A percentile compares a stretch with the other conserved stretches of the same genome.
Evolutionary conservation across 192 early-diverging fungal species (phyloP).

Genomic region (Backusella parvicylindrica): DNA sequence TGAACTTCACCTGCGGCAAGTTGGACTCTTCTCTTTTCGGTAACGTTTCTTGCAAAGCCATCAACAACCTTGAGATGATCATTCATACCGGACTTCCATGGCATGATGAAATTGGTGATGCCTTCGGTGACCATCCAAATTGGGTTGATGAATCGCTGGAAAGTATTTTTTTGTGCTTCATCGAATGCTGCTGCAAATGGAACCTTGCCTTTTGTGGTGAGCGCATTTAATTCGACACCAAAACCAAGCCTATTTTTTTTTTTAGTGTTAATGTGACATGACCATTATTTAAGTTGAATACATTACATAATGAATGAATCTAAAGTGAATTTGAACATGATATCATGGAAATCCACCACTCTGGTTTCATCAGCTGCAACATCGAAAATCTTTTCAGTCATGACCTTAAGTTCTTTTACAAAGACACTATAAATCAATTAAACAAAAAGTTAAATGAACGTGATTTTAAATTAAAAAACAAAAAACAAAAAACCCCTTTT

Average conservation of each 20-base stretch:
- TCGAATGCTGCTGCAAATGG: slow-evolving; percentile 56
- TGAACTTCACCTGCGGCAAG: slow-evolving; percentile 12
- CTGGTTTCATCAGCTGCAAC: slow-evolving; percentile 27
- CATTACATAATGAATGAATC: slow-evolving; percentile 43
- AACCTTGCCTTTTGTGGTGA: slow-evolving; percentile 34
- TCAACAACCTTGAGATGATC: slow-evolving; percentile 28
- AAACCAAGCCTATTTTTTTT: slow-evolving; percentile 36
- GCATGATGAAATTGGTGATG: slow-evolving; percentile 4
- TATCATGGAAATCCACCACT: slow-evolving; percentile 38
- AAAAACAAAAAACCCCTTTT: too few species aligned
- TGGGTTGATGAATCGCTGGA: slow-evolving; percentile 33
- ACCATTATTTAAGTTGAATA: neutral
- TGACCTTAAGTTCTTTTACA: slow-evolving; percentile 23
- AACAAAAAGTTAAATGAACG: neutral
- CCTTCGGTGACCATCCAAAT: slow-evolving; percentile 2
- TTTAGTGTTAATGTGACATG: neutral
- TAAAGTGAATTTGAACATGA: slow-evolving; percentile 46
- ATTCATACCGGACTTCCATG: slow-evolving; percentile 22
- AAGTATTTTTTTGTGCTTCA: slow-evolving; percentile 36
- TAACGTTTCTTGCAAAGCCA: slow-evolving; percentile 23
- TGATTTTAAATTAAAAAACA: neutral
- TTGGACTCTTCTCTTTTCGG: slow-evolving; percentile 24
- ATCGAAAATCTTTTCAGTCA: slow-evolving; percentile 20
- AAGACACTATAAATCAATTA: slow-evolving; percentile 25
- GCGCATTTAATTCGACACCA: slow-evolving; percentile 41